Base-by-base conservation (phyloP, 2,329 filamentous ascomycete genomes). In the Akanthomyces uredinophilus region DNA sequence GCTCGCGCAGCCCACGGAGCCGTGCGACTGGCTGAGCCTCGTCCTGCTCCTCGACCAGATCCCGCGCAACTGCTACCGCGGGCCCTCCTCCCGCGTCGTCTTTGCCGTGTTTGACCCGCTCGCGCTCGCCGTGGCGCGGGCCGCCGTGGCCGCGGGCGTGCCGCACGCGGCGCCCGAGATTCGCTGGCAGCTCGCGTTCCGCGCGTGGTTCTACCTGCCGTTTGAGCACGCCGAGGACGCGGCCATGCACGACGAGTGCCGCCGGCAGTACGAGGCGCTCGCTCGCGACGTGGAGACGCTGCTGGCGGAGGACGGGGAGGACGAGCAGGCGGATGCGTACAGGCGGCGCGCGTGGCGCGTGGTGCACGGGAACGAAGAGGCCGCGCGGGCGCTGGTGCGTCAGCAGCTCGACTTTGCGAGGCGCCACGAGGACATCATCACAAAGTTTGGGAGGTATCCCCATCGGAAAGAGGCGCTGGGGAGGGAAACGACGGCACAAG, bases 21-120 rank as follows among this genome's bases (percentile, higher is more conserved):
- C 76, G 0, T 58, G 70, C 6, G 74, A 77, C 65, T 77, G 74
- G 71, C 72, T 89, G 2, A 77, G 78, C 50, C 69, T 88, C 0
- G 67, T 85, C 5, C 66, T 89, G 2, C 75, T 89, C 2, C 77
- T 89, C 2, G 87, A 89, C 65, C 86, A 89, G 68, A 77, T 88
- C 47, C 78, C 86, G 0, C 81, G 87, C 2, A 88, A 89, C 68
- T 78, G 83, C 65, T 86, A 82, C 72, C 83, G 87, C 16, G 79
- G 76, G 0, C 73, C 75, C 0, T 71, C 83, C 27, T 70, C 75
- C 0, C 65, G 57, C 2, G 49, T 81, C 2, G 72, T 81, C 13
- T 88, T 87, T 68, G 72, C 63, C 1, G 77, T 82, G 65, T 87
- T 85, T 65, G 86, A 88, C 66, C 78, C 78, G 7, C 72, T 88